phyloP scores from a whole-genome alignment of 1,139 yeast genomes.

The Sugiyamaella japonica region DNA sequence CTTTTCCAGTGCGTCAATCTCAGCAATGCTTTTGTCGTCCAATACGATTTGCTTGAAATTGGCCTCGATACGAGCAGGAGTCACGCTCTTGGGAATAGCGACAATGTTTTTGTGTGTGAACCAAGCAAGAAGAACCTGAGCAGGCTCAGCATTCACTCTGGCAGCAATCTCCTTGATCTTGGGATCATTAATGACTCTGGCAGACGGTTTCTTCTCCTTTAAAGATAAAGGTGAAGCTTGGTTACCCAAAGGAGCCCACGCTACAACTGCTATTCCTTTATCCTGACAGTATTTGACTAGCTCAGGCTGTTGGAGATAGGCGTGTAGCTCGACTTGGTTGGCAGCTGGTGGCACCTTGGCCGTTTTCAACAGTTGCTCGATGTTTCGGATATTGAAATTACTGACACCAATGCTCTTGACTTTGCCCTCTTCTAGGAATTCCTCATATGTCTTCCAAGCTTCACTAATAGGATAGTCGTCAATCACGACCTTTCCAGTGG shows the following conservation, averaged over 20 bases:
- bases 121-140: slow-evolving; percentile 69
- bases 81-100: slow-evolving; percentile 71
- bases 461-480: slow-evolving; percentile 60
- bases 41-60: slow-evolving; percentile 56
- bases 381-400: slow-evolving; percentile 70
- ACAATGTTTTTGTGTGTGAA: slow-evolving; percentile 65
- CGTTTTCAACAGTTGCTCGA: slow-evolving; percentile 70
- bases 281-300: slow-evolving; percentile 62
- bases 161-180: slow-evolving; percentile 49
- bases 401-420: slow-evolving; percentile 78
- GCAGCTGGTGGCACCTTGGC: slow-evolving; percentile 74
- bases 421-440: slow-evolving; percentile 57
- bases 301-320: slow-evolving; percentile 75
- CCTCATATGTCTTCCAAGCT: slow-evolving; percentile 35
- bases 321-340: slow-evolving; percentile 87
- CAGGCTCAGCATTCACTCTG: slow-evolving; percentile 55
- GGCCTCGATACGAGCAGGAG: slow-evolving; percentile 55
- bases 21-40: slow-evolving; percentile 53
- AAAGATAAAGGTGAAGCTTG: slow-evolving; percentile 10
- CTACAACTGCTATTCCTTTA: slow-evolving; percentile 66
- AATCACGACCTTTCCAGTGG: slow-evolving; percentile 54
- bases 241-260: slow-evolving; percentile 68
- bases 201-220: slow-evolving; percentile 12
- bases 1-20: slow-evolving; percentile 48
- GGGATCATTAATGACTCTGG: slow-evolving; percentile 31